Evolutionary conservation across 2,329 filamentous ascomycete genomes (phyloP).

Genomic region (Coniella lustricola): DNA sequence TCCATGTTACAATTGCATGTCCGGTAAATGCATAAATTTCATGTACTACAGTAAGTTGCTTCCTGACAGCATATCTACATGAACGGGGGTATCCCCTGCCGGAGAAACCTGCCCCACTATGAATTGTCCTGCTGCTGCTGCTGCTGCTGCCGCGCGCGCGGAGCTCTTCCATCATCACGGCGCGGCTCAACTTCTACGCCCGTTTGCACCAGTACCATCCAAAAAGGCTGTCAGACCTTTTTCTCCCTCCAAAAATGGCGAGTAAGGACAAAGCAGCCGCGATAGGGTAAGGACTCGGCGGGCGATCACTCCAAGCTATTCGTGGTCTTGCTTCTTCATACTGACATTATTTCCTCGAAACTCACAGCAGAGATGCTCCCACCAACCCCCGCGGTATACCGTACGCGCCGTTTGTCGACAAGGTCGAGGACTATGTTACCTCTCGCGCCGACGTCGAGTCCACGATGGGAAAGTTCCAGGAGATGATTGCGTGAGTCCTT

Average conservation of each 20-base stretch:
- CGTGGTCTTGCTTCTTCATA: no score
- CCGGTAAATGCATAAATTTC: not conserved
- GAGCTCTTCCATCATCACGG: not conserved
- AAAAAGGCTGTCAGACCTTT: no score
- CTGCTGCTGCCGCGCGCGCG: not conserved
- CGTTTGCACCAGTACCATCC: not conserved
- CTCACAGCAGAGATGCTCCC: conserved; percentile 42
- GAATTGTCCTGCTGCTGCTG: not conserved
- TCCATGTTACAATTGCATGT: not conserved
- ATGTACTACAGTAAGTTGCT: not conserved
- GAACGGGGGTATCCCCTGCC: no score
- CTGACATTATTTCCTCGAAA: no score
- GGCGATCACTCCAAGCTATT: no score
- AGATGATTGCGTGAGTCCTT: conserved; percentile 86
- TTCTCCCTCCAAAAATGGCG: conserved; percentile 33
- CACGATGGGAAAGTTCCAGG: conserved; percentile 77
- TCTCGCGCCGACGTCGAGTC: conserved; percentile 72
- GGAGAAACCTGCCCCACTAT: conserved; percentile 2
- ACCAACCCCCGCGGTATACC: conserved; percentile 81
- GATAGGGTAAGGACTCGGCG: conserved; percentile 25
- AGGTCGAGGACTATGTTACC: conserved; percentile 80
- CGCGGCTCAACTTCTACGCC: not conserved
- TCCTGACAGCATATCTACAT: no score
- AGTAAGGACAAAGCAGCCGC: conserved; percentile 33
- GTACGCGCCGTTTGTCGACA: conserved; percentile 77